These are phyloP conservation scores for Arabidopsis hybrid DNA, from an alignment of 441 rosid species.

Conservation along the genomic window DNA sequence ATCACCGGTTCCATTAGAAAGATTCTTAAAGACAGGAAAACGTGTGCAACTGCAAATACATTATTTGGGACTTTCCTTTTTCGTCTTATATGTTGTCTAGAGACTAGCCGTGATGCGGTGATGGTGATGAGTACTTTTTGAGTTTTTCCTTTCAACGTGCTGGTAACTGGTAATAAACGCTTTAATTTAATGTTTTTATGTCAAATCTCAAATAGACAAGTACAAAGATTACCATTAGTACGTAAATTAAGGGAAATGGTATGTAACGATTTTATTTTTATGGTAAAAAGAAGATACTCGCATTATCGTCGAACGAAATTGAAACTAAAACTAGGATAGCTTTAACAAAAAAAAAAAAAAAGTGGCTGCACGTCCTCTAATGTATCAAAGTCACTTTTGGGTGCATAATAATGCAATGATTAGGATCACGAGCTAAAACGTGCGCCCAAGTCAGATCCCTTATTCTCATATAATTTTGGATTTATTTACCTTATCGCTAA, in stretches of 20 bases:
- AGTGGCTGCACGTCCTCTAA: slow-evolving; percentile 39
- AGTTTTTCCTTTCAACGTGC: too few relatives aligned
- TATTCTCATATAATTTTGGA: slow-evolving; percentile 8
- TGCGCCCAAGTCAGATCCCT: slow-evolving; percentile 37
- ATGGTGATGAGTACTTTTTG: background rate
- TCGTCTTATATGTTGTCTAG: background rate
- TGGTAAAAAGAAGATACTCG: background rate
- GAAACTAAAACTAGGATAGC: background rate
- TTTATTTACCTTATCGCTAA: background rate
- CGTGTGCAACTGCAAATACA: background rate
- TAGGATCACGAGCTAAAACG: slow-evolving; percentile 30
- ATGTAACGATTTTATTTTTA: background rate
- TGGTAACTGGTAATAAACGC: background rate
- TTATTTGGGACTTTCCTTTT: background rate
- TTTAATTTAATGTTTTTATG: background rate
- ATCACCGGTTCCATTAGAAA: background rate
- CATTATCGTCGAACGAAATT: background rate
- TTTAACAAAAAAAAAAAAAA: background rate
- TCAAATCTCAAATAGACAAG: background rate
- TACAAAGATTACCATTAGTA: background rate
- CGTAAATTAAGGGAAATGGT: background rate
- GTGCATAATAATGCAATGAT: slow-evolving; percentile 32
- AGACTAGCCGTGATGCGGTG: background rate
- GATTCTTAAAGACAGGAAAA: background rate
- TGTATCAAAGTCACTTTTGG: slow-evolving; percentile 12